phyloP scores from a whole-genome alignment of 2,329 filamentous ascomycete species.

The Anisogramma anomala region DNA sequence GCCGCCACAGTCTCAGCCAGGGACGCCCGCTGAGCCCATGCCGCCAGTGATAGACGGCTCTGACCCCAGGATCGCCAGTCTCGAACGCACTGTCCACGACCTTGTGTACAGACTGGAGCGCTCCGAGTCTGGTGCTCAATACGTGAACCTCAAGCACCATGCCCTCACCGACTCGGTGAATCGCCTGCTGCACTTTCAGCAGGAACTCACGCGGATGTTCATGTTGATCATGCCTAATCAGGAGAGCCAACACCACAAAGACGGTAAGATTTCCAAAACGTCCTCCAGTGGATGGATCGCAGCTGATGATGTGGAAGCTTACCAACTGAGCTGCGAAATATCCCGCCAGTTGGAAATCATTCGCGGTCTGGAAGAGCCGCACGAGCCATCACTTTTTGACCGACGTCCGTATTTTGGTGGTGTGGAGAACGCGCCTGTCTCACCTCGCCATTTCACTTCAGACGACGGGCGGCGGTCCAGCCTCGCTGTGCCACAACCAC shows the following conservation, averaged over 20 bases:
- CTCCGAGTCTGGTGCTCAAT: conserved; percentile 71
- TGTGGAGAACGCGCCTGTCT: conserved; percentile 68
- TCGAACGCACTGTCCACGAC: conserved; percentile 79
- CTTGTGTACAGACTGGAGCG: conserved; percentile 64
- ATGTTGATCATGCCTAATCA: conserved; percentile 55
- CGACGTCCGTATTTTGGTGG: conserved; percentile 56
- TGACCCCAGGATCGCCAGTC: conserved; percentile 59
- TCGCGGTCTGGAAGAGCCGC: conserved; percentile 48
- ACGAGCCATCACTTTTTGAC: conserved; percentile 53
- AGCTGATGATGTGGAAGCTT: conserved; percentile 31
- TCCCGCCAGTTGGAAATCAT: conserved; percentile 49
- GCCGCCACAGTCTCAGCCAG: conserved; percentile 62
- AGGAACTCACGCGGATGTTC: conserved; percentile 68
- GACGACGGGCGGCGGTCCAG: conserved; percentile 70
- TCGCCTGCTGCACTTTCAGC: conserved; percentile 63
- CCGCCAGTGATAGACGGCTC: conserved; percentile 58
- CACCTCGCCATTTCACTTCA: conserved; percentile 74
- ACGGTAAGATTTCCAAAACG: conserved; percentile 48
- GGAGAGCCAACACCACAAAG: conserved; percentile 68
- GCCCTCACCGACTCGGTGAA: conserved; percentile 69
- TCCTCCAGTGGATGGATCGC: conserved; percentile 12
- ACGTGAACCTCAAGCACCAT: conserved; percentile 71
- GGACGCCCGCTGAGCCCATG: conserved; percentile 74
- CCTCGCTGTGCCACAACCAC: conserved; percentile 48
- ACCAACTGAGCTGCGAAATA: conserved; percentile 46